phyloP scores from a whole-genome alignment of 2,329 filamentous ascomycete species.

The Nemania sp. region DNA sequence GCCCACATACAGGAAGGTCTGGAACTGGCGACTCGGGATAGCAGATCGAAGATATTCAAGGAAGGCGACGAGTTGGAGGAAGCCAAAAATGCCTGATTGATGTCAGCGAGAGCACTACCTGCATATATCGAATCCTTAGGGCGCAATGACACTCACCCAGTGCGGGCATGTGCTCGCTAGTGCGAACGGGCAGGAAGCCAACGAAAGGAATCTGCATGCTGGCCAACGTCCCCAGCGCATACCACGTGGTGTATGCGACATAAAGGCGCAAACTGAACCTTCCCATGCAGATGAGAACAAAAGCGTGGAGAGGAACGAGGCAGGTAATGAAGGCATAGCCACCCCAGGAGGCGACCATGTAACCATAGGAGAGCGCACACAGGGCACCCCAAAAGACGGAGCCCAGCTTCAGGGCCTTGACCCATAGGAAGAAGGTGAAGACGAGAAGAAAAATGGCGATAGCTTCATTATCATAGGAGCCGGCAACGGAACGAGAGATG shows the following conservation, averaged over 20 bases:
- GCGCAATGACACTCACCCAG: slow-evolving; percentile 64
- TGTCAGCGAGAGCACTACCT: slow-evolving; percentile 17
- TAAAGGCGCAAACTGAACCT: slow-evolving; percentile 93
- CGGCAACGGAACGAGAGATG: slow-evolving; percentile 95
- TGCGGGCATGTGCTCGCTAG: slow-evolving; percentile 98
- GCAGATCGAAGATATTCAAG: slow-evolving; percentile 89
- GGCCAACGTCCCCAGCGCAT: slow-evolving; percentile 89
- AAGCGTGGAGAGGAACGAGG: slow-evolving; percentile 88
- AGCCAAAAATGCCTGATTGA: slow-evolving; percentile 81
- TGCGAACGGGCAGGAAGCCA: slow-evolving; percentile 93
- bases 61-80: slow-evolving; percentile 90
- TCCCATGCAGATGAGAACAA: slow-evolving; percentile 95
- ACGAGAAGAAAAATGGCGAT: slow-evolving; percentile 99
- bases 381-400: slow-evolving; percentile 96
- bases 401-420: slow-evolving; percentile 95
- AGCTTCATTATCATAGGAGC: slow-evolving; percentile 98
- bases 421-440: slow-evolving; percentile 98
- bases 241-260: slow-evolving; percentile 98
- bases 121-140: neutral
- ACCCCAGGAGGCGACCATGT: slow-evolving; percentile 99
- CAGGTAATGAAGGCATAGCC: slow-evolving; percentile 99
- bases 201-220: slow-evolving; percentile 99
- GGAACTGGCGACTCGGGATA: slow-evolving; percentile 90
- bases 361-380: slow-evolving; percentile 95
- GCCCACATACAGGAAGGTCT: slow-evolving; percentile 80